Base-by-base conservation (phyloP, 2,329 filamentous ascomycete species). In the Talaromyces sp. region DNA sequence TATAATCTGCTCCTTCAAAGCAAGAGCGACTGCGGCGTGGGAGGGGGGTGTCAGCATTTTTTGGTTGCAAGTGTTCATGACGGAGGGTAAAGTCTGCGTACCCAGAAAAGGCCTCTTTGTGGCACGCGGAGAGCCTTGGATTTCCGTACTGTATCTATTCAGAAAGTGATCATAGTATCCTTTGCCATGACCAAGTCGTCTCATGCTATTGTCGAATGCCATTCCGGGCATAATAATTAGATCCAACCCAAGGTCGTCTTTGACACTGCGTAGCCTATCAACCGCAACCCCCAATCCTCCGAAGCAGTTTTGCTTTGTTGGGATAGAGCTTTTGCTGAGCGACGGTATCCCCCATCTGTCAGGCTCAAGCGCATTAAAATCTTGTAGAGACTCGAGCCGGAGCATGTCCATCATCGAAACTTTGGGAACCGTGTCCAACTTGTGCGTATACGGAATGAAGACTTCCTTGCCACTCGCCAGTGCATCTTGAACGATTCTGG, bases 321-420 rank as follows among this genome's bases (percentile, higher is more conserved):
- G 74, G 3, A 96, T 82, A 2, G 89, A 89, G 23, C 84, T 80
- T 56, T 83, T 79, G 63, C 86, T 82, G 62, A 96, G 85, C 34
- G 90, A 94, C n/a, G 95, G 95, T 66, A 99, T 99, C 9, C 92
- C 93, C 95, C 95, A 99, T 73, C 84, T 87, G 76, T 99, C 95
- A 47, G 84, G 83, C 70, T 87, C 78, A 63, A 98, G 80, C 28
- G 85, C 85, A 65, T 92, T 86, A 74, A 93, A 96, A 73, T 99
- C 95, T 31, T 85, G 78, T 57, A 91, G 75, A 30, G 87, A 88
- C 61, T 82, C 79, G 47, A 99, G 81, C 65, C 87, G 87, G 27
- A 99, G 86, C 95, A 99, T 98, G 71, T 97, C 92, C 95, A 99
- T 99, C 59, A 95, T 84, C 16, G 90, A 90, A 5, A 71, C 78